Conservation (phyloP, 2,329 filamentous ascomycete species). For the Colletotrichum sojae region DNA sequence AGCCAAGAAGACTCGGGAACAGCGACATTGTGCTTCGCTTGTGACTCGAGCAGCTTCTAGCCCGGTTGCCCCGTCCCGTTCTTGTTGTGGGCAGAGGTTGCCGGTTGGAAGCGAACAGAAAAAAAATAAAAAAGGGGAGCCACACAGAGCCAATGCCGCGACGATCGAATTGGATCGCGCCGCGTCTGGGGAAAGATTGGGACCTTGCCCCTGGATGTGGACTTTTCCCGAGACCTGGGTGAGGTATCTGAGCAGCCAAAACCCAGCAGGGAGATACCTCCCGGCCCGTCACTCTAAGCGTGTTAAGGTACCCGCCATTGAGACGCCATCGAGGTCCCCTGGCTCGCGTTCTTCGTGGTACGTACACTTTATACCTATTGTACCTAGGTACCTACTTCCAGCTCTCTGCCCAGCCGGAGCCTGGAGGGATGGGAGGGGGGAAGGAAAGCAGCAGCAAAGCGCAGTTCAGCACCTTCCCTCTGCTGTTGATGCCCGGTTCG, state of each 20-base stretch:
- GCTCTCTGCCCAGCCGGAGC: no score
- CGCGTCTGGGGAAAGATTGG: conserved; percentile 39
- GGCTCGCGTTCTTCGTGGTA: background rate
- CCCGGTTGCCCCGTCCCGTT: conserved; percentile 31
- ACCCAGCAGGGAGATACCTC: conserved; percentile 9
- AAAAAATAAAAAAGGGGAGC: conserved; percentile 29
- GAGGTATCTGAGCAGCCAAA: background rate
- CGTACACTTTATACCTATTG: no score
- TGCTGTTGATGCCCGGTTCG: background rate
- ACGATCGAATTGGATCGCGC: conserved; percentile 40
- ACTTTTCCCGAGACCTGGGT: background rate
- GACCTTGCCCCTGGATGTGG: conserved; percentile 24
- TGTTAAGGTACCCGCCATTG: conserved; percentile 13
- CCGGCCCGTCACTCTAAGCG: conserved; percentile 2
- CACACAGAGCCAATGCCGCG: conserved; percentile 13
- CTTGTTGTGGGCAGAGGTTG: conserved; percentile 24
- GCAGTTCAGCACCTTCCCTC: background rate
- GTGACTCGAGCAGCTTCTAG: conserved; percentile 16
- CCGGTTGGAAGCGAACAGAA: conserved; percentile 19
- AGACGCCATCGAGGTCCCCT: conserved; percentile 7
- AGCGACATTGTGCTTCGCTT: background rate
- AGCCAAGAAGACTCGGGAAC: background rate
- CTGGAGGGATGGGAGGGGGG: no score
- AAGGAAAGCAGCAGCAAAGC: background rate
- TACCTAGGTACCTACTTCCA: no score